Conservation (phyloP, 345 rosid species). For the Bruguiera sexangula region DNA sequence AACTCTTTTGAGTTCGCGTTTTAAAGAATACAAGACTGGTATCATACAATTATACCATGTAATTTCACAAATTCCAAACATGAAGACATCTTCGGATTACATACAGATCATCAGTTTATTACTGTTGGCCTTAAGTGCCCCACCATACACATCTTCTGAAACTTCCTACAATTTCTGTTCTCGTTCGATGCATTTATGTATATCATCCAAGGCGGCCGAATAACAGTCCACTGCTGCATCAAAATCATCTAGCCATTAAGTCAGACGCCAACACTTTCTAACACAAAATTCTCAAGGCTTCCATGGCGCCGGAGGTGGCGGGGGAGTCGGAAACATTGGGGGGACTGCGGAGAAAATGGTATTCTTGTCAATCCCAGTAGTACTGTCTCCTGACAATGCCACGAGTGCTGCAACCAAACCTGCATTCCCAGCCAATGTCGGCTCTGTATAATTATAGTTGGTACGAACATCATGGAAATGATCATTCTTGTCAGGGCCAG, state of each 20-base stretch:
- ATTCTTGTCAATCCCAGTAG: conserved; percentile 17
- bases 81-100: too few species aligned
- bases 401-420: conserved; percentile 23
- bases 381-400: conserved; percentile 17
- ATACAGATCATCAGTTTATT: too few species aligned
- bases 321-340: conserved; percentile 3
- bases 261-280: neutral
- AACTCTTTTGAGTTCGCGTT: too few species aligned
- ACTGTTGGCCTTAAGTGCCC: too few species aligned
- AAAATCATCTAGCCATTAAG: neutral
- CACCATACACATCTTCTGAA: too few species aligned
- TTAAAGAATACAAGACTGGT: too few species aligned
- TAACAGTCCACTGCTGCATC: neutral
- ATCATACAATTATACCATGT: too few species aligned
- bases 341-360: conserved; percentile 20
- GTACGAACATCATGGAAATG: conserved; percentile 19
- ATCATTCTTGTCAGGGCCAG: conserved; percentile 14
- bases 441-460: conserved; percentile 24
- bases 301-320: conserved; percentile 15
- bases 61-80: too few species aligned
- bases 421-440: conserved; percentile 25
- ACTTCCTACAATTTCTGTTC: neutral
- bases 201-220: neutral
- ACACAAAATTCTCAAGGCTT: neutral
- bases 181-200: neutral